Evolutionary conservation across 2,329 filamentous ascomycete genomes (phyloP).

Genomic region (Ceratocystis smalleyi): DNA sequence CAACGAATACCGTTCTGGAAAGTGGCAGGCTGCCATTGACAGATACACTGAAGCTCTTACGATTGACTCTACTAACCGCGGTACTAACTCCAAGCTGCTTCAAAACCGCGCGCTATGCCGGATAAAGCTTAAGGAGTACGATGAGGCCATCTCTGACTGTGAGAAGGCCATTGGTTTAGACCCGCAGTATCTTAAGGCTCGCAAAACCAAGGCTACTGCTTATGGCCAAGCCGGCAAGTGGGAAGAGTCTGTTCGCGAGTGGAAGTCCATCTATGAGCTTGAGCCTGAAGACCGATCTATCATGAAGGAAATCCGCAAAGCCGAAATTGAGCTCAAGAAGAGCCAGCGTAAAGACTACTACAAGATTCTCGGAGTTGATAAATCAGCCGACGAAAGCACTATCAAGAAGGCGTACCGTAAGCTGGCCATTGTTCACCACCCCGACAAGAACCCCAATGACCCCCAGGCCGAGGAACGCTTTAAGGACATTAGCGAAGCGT

Average conservation of each 20-base stretch:
- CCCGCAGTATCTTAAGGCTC: slow-evolving; percentile 71
- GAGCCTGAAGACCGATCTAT: slow-evolving; percentile 71
- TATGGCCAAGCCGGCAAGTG: slow-evolving; percentile 72
- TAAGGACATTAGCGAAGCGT: slow-evolving; percentile 95
- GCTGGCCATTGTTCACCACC: slow-evolving; percentile 83
- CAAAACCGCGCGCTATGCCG: slow-evolving; percentile 84
- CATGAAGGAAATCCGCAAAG: slow-evolving; percentile 69
- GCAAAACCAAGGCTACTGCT: slow-evolving; percentile 86
- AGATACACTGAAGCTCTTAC: slow-evolving; percentile 71
- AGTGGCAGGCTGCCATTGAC: slow-evolving; percentile 65
- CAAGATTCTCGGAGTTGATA: slow-evolving; percentile 81
- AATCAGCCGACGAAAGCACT: slow-evolving; percentile 66
- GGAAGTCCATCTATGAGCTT: slow-evolving; percentile 69
- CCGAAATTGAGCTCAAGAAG: slow-evolving; percentile 95
- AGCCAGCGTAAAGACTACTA: slow-evolving; percentile 96
- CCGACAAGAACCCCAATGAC: slow-evolving; percentile 92
- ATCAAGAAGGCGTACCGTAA: slow-evolving; percentile 98
- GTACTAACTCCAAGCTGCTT: slow-evolving; percentile 85
- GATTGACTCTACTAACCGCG: slow-evolving; percentile 75
- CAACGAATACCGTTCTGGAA: slow-evolving; percentile 68
- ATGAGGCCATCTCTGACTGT: slow-evolving; percentile 69
- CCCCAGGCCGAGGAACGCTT: slow-evolving; percentile 74
- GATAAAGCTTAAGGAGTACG: slow-evolving; percentile 69
- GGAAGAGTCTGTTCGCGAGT: slow-evolving; percentile 81
- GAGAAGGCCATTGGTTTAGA: slow-evolving; percentile 72